Evolutionary conservation across 768 basidiomycete genomes (phyloP), one percentile per base, ranked within the genome.

Genomic region (Russula olivacea): DNA sequence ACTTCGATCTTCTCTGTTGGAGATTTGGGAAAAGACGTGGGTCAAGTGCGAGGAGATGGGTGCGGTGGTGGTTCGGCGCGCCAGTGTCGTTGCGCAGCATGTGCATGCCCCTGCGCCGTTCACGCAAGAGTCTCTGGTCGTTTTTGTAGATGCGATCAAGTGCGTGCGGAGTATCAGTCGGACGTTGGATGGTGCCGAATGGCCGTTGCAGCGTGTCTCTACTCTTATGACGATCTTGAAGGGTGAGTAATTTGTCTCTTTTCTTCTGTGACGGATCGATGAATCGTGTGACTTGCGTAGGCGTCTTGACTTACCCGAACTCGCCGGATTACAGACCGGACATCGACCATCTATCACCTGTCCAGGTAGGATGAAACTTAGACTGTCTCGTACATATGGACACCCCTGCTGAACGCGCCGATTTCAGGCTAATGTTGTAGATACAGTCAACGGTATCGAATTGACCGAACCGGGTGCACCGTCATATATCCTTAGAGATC

Each of bases 251-350:
- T 28, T 12, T 15, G 1, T 48, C 14, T 6, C 23, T 21, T 15
- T 11, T 30, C 2, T 23, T 34, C 7, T 14, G 14, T 17, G 14
- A 12, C 38, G 32, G 6, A 9, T 23, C 8, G 21, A 38, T 28
- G 21, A 36, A 36, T 21, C 12, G 21, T 49, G 15, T 38, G 34
- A 36, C 17, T 32, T 55, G 7, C 55, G 5, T 66, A 90, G 89
- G 86, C 30, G 79, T 89, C 40, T 75, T 91, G 67, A 94, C 90
- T 0, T 97, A 97, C 70, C 77, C 86, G 2, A 78, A 79, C 60
- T 94, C 91, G 0, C 85, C 89, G 15, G 93, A 96, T 70, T 96
- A 92, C 72, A 79, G 93, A 47, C 88, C 91, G 1, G 96, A 99
- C 69, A 78, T 94, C 47, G 95, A 98, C 70, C 74, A 77, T 23